Base-by-base conservation (phyloP, 768 basidiomycete species). In the Rhizopogon vesiculosus region DNA sequence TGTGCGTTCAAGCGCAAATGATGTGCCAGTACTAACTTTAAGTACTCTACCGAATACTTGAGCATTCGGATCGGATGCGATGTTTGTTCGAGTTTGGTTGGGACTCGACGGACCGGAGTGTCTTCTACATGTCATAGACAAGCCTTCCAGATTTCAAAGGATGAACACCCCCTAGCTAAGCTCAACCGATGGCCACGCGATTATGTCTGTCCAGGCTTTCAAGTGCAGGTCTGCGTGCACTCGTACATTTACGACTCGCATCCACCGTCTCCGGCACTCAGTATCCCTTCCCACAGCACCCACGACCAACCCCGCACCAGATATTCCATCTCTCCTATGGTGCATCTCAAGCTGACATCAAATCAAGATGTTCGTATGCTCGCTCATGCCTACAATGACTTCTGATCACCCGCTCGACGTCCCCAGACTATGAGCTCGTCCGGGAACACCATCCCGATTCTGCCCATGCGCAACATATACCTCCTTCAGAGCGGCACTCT, bases 391-490 rank as follows among this genome's bases (percentile, higher is more conserved):
- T 18, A 44, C 38, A 46, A 28, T 41, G 29, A 28, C 22, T 46
- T 49, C 12, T 56, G 18, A 38, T 46, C 29, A 19, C 29, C 18
- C 43, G 42, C 42, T 35, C 19, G 48, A 22, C 35, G 16, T 53
- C 16, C 10, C 42, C 58, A 89, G 89, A 90, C 66, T 89, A 85
- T 61, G 88, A 90, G 31, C 79, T 91, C 41, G 88, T 87, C 40
- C 82, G 84, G 44, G 65, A 75, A 9, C 81, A 89, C 64, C 89
- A 91, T 62, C 89, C 89, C 3, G 89, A 91, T 65, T 81, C 83
- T 3, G 70, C 75, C 3, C 65, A 71, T 9, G 73, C 75, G 28
- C 75, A 75, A 6, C 54, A 61, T 18, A 56, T 83, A 18, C 65
- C 80, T 1, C 64, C 80, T 6, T 50, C 64, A 3, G 67, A 78